A percentile compares a stretch with the other conserved stretches of the same genome.
These are phyloP conservation scores for Lodderomyces metapsilosis DNA, from an alignment of 1,139 yeast genomes.

Conservation along the genomic window DNA sequence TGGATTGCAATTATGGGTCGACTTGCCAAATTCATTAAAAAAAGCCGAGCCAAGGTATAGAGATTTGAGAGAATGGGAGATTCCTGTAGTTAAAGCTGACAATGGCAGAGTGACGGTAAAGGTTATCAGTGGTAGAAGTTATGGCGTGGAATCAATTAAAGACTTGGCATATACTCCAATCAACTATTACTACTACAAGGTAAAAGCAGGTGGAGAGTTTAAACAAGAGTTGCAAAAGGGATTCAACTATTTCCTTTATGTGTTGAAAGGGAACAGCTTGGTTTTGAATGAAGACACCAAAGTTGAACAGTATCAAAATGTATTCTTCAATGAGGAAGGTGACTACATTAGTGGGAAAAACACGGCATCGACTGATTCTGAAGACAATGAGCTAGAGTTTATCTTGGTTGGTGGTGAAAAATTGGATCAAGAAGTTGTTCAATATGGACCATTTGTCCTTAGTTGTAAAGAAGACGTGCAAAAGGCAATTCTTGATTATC, in stretches of 20 bases:
- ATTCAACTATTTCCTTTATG: slow-evolving; percentile 73
- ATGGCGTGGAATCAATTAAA: slow-evolving; percentile 71
- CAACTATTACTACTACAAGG: slow-evolving; percentile 65
- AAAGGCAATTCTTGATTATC: slow-evolving; percentile 71
- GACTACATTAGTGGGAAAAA: slow-evolving; percentile 52
- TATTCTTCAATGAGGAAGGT: slow-evolving; percentile 69
- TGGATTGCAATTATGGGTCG: slow-evolving; percentile 93
- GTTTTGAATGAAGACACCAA: slow-evolving; percentile 41
- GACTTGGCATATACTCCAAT: slow-evolving; percentile 87
- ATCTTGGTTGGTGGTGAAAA: slow-evolving; percentile 76
- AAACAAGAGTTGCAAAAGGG: slow-evolving; percentile 59
- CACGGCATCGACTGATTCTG: slow-evolving; percentile 29
- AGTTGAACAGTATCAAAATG: slow-evolving; percentile 50
- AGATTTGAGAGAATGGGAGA: slow-evolving; percentile 69
- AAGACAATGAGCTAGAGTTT: slow-evolving; percentile 45
- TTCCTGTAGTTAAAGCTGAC: slow-evolving; percentile 64
- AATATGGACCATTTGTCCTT: slow-evolving; percentile 90
- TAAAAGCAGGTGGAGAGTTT: slow-evolving; percentile 69
- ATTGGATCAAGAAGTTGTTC: slow-evolving; percentile 74
- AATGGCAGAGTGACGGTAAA: slow-evolving; percentile 65
- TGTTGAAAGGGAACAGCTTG: slow-evolving; percentile 60
- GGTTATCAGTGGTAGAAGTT: slow-evolving; percentile 75
- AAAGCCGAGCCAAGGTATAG: slow-evolving; percentile 76
- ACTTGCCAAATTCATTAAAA: slow-evolving; percentile 70
- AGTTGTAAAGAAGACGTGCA: slow-evolving; percentile 59